phyloP scores from a whole-genome alignment of 139 green algal genomes.

The Bryopsis sp. region DNA sequence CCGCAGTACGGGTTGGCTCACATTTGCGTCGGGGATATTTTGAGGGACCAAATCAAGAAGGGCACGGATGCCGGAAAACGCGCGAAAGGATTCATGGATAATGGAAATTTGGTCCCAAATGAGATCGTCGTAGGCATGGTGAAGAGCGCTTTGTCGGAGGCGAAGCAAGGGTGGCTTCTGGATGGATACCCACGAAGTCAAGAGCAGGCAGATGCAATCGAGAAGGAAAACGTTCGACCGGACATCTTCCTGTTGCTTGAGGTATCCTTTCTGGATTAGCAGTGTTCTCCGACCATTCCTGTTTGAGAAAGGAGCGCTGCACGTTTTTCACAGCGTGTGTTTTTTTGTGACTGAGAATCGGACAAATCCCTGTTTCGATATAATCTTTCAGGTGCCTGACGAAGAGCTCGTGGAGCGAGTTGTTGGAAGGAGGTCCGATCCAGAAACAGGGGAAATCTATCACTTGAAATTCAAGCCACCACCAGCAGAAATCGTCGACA shows the following conservation, averaged over 20 bases:
- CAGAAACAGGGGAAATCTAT: conserved; percentile 90
- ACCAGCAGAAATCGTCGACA: conserved; percentile 50
- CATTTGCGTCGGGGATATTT: conserved; percentile 92
- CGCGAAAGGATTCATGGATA: conserved; percentile 91
- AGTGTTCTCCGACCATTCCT: too few relatives aligned
- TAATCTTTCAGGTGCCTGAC: conserved; percentile 79
- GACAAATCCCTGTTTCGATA: neutral
- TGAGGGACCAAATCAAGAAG: conserved; percentile 86
- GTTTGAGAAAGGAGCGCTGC: too few relatives aligned
- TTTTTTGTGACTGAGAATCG: neutral
- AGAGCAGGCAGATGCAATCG: conserved; percentile 87
- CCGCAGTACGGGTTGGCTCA: conserved; percentile 86
- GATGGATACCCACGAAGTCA: conserved; percentile 92
- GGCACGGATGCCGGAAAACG: conserved; percentile 57
- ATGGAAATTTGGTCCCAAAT: conserved; percentile 87
- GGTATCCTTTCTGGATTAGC: conserved; percentile 31
- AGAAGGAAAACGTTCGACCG: conserved; percentile 79
- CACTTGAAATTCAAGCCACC: conserved; percentile 84
- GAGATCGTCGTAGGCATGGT: conserved; percentile 93
- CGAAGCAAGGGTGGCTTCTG: conserved; percentile 83
- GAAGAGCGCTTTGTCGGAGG: conserved; percentile 50
- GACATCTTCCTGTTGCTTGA: conserved; percentile 94
- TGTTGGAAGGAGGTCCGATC: conserved; percentile 83
- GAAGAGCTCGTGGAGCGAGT: conserved; percentile 90
- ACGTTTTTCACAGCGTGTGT: too few relatives aligned